These are phyloP conservation scores for Echeveria elegans DNA, from an alignment of 164 flowering plant species.

Conservation along the genomic window DNA sequence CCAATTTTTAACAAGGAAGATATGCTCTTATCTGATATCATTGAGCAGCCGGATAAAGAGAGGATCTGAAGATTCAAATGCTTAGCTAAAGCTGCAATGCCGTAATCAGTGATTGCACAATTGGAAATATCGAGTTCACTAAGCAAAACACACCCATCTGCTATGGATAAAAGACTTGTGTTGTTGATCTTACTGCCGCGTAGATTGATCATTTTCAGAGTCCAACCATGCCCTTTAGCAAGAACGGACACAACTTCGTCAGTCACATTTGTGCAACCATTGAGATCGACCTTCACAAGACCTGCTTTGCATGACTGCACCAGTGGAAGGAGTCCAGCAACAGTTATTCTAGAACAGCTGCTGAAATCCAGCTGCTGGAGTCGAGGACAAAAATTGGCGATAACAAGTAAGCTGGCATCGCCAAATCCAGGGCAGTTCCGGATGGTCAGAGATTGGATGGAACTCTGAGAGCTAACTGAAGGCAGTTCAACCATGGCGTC, in stretches of 20 bases:
- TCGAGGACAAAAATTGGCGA: conserved; percentile 3
- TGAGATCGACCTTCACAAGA: conserved; percentile 4
- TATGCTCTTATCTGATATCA: conserved; percentile 23
- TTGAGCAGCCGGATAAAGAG: conserved; percentile 26
- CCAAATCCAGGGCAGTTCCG: conserved; percentile 8
- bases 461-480: background rate
- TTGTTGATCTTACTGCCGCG: conserved; percentile 17
- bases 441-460: background rate
- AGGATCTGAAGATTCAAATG: conserved; percentile 28
- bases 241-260: conserved; percentile 14
- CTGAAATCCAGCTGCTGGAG: conserved; percentile 1
- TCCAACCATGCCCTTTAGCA: conserved; percentile 19
- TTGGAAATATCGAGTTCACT: conserved; percentile 31
- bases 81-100: conserved; percentile 21
- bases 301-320: background rate
- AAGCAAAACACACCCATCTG: conserved; percentile 22
- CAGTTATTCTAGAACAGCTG: background rate
- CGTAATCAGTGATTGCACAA: conserved; percentile 28
- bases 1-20: conserved; percentile 23
- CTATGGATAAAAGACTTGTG: conserved; percentile 26
- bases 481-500: background rate
- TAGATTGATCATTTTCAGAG: conserved; percentile 23
- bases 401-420: background rate
- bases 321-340: conserved; percentile 5
- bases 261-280: conserved; percentile 5